phyloP scores from a whole-genome alignment of 306 rosid genomes.

The Cyamopsis tetragonoloba region DNA sequence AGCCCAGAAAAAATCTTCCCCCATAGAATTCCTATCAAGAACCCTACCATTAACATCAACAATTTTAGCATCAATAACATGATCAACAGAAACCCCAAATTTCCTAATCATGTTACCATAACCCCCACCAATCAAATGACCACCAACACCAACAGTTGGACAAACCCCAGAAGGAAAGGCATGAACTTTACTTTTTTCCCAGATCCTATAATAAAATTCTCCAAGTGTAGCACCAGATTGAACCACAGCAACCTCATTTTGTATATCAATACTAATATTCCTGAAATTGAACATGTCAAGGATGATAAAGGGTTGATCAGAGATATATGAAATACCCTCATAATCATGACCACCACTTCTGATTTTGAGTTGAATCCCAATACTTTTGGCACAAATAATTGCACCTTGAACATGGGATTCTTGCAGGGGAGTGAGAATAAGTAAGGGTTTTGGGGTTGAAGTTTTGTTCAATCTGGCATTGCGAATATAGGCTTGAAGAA shows the following conservation, averaged over 20 bases:
- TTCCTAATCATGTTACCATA: constrained; percentile 71
- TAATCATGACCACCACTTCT: constrained; percentile 87
- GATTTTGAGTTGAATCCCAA: constrained; percentile 50
- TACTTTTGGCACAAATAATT: constrained; percentile 48
- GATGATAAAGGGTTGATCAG: constrained; percentile 52
- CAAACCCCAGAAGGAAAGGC: constrained; percentile 75
- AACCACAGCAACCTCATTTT: constrained; percentile 46
- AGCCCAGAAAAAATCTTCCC: constrained; percentile 85
- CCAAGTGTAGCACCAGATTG: constrained; percentile 73
- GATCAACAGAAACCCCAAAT: constrained; percentile 59
- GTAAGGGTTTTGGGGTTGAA: constrained; percentile 56
- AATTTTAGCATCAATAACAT: constrained; percentile 61
- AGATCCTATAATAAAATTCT: constrained; percentile 58
- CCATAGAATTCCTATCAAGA: constrained; percentile 54
- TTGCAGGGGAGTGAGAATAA: constrained; percentile 50
- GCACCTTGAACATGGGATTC: constrained; percentile 57
- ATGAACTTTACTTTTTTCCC: constrained; percentile 56
- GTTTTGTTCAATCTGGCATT: constrained; percentile 73
- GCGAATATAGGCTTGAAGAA: constrained; percentile 65
- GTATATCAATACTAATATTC: constrained; percentile 39
- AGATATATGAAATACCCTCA: constrained; percentile 68
- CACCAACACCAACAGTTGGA: constrained; percentile 76
- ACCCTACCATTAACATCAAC: constrained; percentile 61
- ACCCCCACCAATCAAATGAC: constrained; percentile 82
- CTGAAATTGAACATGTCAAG: constrained; percentile 74